Evolutionary conservation across 1,284 basidiomycete species (phyloP).

Genomic region (Porogramme epimiltina): DNA sequence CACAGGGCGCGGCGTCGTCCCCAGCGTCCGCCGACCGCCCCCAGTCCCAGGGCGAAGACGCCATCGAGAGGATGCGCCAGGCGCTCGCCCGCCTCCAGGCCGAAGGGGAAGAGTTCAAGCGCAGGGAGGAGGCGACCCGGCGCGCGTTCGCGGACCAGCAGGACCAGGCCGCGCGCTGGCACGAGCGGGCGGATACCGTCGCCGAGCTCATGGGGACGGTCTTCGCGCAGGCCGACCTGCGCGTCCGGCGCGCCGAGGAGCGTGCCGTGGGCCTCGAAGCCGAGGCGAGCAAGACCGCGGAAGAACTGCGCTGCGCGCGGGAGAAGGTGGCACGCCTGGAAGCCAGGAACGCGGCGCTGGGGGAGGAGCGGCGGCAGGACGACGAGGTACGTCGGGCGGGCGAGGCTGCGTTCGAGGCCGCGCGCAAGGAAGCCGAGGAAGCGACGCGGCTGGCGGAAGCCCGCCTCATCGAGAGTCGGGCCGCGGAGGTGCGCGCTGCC

Average conservation of each 20-base stretch:
- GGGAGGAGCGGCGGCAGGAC: neutral
- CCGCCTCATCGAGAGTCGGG: neutral
- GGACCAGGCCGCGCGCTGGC: conserved; percentile 9
- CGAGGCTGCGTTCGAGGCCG: too few relatives aligned
- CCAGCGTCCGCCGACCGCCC: neutral
- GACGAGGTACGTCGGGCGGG: neutral
- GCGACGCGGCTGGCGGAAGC: neutral
- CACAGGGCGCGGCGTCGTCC: neutral
- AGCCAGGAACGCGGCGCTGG: conserved; percentile 1
- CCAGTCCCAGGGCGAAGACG: conserved; percentile 1
- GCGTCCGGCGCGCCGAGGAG: neutral
- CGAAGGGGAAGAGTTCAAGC: conserved; percentile 1
- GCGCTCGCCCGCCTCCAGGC: conserved; percentile 5
- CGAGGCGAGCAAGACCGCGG: neutral
- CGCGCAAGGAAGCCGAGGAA: neutral
- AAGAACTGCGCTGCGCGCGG: conserved; percentile 3
- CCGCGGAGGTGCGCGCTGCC: conserved; percentile 1
- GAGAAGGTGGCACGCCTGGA: neutral
- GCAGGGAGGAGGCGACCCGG: conserved; percentile 5
- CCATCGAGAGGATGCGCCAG: conserved; percentile 1
- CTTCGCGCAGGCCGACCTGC: conserved; percentile 4
- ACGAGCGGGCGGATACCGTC: conserved; percentile 6
- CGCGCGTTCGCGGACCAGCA: conserved; percentile 9
- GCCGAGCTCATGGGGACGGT: neutral
- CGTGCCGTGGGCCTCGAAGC: neutral